Base-by-base conservation (phyloP, 208 protist species). In the Trypanosomatidae sp. region DNA sequence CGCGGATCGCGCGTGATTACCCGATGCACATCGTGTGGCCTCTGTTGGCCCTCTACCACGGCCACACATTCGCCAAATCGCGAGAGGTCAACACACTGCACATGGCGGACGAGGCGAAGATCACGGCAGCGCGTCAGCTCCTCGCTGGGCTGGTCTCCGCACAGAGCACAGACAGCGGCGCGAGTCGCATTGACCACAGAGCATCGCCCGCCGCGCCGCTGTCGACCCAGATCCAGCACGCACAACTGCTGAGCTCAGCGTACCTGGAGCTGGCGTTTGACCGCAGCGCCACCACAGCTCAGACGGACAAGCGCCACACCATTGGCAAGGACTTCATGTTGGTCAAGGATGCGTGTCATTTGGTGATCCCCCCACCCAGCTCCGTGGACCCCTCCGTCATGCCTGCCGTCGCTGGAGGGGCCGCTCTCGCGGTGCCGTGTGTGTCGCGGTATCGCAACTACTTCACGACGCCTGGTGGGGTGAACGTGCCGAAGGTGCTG, bases 401-500 rank as follows among this genome's bases (percentile, higher is more conserved):
- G 33, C 47, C 33, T 1, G 5, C 66, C 60, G 19, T 60, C 47
- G 44, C 62, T 47, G 25, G 50, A 28, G 62, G 46, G 15, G 22
- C 17, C 17, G 17, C n/a, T 10, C 25, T 55, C 33, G 59, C 9
- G 12, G 49, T 22, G 15, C 85, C 87, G 36, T 60, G 30, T 28
- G 77, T 98, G 10, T 30, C 77, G 50, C 59, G 64, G 12, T 99
- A 98, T 74, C 69, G 78, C 17, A 43, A 71, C 1, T 74, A 33
- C 44, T 98, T 94, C 84, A 89, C 69, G 1, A 83, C 93, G 0
- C 86, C 93, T 10, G 97, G 97, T 12, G 98, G 98, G n/a, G 88
- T 99, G 46, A 99, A 98, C 71, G 66, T 94, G n/a, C 98, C 98
- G 1, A 99, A 98, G 77, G 82, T 94, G 10, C 71, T 99, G 12